phyloP scores from a whole-genome alignment of 208 protist species.

The Leishmania aethiopica region DNA sequence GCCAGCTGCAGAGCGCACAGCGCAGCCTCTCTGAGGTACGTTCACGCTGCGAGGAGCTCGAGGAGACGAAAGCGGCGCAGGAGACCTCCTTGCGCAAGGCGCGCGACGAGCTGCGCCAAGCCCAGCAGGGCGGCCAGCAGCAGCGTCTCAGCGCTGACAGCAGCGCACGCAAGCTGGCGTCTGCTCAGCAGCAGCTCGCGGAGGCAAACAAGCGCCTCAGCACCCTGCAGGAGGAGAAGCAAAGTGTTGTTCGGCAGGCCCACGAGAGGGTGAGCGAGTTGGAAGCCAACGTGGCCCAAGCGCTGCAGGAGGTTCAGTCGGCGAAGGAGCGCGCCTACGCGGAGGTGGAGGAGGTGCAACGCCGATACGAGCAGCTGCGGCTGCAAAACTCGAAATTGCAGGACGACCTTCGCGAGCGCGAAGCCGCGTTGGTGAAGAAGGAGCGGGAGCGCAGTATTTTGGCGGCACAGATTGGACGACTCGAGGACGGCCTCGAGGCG shows the following conservation, averaged over 20 bases:
- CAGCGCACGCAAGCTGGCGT: slow-evolving; percentile 17
- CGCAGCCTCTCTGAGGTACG: slow-evolving; percentile 27
- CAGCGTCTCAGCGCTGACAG: slow-evolving; percentile 20
- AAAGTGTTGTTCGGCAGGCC: slow-evolving; percentile 19
- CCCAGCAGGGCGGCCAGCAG: slow-evolving; percentile 34
- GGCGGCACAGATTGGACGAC: slow-evolving; percentile 38
- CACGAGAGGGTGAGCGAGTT: slow-evolving; percentile 28
- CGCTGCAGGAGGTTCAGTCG: slow-evolving; percentile 34
- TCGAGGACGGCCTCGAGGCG: slow-evolving; percentile 54
- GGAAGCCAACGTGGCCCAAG: slow-evolving; percentile 33
- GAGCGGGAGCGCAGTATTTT: slow-evolving; percentile 42
- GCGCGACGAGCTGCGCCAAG: slow-evolving; percentile 30
- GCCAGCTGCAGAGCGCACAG: slow-evolving; percentile 37
- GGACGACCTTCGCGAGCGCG: slow-evolving; percentile 26
- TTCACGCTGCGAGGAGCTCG: slow-evolving; percentile 31
- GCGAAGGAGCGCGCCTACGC: slow-evolving; percentile 32
- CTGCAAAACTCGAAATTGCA: slow-evolving; percentile 26
- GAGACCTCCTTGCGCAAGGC: slow-evolving; percentile 20
- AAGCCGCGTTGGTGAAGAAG: slow-evolving; percentile 25
- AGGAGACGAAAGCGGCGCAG: slow-evolving; percentile 19
- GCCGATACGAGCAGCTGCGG: slow-evolving; percentile 35
- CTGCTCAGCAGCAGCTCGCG: slow-evolving; percentile 36
- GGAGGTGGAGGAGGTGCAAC: slow-evolving; percentile 37
- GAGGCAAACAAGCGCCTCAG: slow-evolving; percentile 15
- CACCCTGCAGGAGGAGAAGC: slow-evolving; percentile 24